Percentiles rank a stretch among this genome's conserved stretches.
Evolutionary conservation across 192 early-diverging fungal genomes (phyloP).

Genomic region (Entomortierella beljakovae): DNA sequence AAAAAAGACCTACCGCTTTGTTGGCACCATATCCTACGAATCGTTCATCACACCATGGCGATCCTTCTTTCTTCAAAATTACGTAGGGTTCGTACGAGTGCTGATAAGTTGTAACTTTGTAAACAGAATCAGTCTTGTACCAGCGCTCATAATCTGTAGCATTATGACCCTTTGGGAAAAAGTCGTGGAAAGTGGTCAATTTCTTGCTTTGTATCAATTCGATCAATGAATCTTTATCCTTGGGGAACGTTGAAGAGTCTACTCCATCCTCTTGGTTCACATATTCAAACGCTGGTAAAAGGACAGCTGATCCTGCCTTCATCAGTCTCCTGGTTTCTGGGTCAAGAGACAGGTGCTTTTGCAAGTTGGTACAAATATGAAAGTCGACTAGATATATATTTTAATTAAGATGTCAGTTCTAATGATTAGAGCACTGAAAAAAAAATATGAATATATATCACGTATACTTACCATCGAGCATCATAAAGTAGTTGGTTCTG

Average conservation of each 20-base stretch:
- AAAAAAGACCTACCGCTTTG: constrained; percentile 2
- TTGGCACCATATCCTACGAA: constrained; percentile 47
- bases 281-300: constrained; percentile 71
- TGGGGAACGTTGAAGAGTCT: constrained; percentile 62
- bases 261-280: constrained; percentile 60
- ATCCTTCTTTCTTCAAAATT: constrained; percentile 63
- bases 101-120: constrained; percentile 64
- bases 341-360: constrained; percentile 48
- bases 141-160: constrained; percentile 65
- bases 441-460: neutral
- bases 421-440: neutral
- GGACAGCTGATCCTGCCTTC: constrained; percentile 55
- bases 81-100: constrained; percentile 71
- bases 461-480: constrained; percentile 59
- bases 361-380: constrained; percentile 66
- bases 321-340: constrained; percentile 52
- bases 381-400: constrained; percentile 57
- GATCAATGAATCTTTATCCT: constrained; percentile 54
- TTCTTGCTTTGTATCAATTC: constrained; percentile 53
- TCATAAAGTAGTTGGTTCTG: constrained; percentile 67
- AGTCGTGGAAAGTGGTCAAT: constrained; percentile 64
- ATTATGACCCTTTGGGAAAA: constrained; percentile 62
- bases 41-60: constrained; percentile 63
- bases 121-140: constrained; percentile 58
- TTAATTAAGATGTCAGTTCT: neutral